Conservation (phyloP, 805 yeast genomes). For the Torulaspora quercuum region DNA sequence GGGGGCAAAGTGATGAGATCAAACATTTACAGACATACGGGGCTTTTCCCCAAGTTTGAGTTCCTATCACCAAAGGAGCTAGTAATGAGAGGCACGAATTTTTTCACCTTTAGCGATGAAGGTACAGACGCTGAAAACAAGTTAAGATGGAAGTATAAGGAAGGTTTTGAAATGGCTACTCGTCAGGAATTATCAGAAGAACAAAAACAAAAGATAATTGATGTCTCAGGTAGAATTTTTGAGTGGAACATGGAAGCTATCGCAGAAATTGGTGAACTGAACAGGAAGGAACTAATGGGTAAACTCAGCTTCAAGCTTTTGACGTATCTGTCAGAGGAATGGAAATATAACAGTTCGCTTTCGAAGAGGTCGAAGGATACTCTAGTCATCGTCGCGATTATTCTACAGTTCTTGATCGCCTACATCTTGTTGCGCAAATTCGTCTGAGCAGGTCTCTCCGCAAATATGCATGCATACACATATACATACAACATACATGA, state of each 20-base stretch:
- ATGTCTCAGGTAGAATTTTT: constrained; percentile 64
- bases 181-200: constrained; percentile 65
- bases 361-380: constrained; percentile 16
- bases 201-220: constrained; percentile 66
- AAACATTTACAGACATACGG: constrained; percentile 59
- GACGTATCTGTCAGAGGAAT: constrained; percentile 35
- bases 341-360: constrained; percentile 30
- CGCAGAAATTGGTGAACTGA: constrained; percentile 63
- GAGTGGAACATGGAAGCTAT: constrained; percentile 58
- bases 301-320: constrained; percentile 53
- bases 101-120: constrained; percentile 50
- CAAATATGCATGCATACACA: constrained; percentile 8
- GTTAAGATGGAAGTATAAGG: constrained; percentile 63
- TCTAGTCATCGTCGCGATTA: constrained; percentile 9
- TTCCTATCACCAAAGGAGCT: constrained; percentile 65
- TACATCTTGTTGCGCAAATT: constrained; percentile 13
- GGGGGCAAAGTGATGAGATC: constrained; percentile 77
- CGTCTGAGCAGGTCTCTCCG: constrained; percentile 9
- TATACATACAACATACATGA: too few relatives aligned
- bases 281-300: constrained; percentile 52
- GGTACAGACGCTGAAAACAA: constrained; percentile 65
- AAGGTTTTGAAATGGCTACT: constrained; percentile 74
- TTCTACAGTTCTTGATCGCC: constrained; percentile 14
- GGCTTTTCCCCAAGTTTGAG: constrained; percentile 70
- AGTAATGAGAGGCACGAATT: constrained; percentile 59